Evolutionary conservation across 495 filamentous ascomycete genomes (phyloP).

Genomic region (Penicillium tannophilum): DNA sequence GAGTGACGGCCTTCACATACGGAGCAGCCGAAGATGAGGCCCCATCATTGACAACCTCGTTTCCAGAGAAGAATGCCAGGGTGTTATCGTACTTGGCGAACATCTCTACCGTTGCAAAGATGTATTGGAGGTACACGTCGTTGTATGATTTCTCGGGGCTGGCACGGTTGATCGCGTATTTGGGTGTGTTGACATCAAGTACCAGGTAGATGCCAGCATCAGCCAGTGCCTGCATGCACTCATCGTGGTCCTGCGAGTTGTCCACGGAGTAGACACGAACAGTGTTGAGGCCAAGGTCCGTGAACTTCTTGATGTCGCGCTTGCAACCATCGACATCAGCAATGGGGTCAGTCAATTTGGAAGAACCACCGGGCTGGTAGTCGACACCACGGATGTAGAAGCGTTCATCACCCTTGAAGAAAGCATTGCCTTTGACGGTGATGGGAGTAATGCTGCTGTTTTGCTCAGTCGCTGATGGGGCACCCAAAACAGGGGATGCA

Average conservation of each 20-base stretch:
- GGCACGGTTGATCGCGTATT: constrained; percentile 81
- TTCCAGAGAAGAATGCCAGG: constrained; percentile 93
- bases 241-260: constrained; percentile 79
- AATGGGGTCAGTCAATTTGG: constrained; percentile 75
- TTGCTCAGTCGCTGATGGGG: constrained; percentile 38
- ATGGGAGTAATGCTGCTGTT: constrained; percentile 52
- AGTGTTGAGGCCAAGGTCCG: constrained; percentile 85
- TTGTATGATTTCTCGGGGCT: constrained; percentile 84
- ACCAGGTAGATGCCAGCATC: constrained; percentile 91
- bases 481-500: constrained; percentile 47
- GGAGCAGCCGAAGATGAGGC: constrained; percentile 73
- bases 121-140: constrained; percentile 83
- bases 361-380: constrained; percentile 92
- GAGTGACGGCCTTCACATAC: constrained; percentile 90
- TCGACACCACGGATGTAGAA: constrained; percentile 96
- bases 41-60: constrained; percentile 91
- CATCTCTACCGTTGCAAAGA: constrained; percentile 90
- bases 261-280: constrained; percentile 93
- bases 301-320: constrained; percentile 83
- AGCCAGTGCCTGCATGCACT: constrained; percentile 79
- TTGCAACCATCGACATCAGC: constrained; percentile 69
- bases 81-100: constrained; percentile 89
- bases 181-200: constrained; percentile 78
- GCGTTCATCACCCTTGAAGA: constrained; percentile 78
- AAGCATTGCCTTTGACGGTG: constrained; percentile 70